Conservation (phyloP, 2,329 filamentous ascomycete species). For the Chrysosporium keratinophilum region DNA sequence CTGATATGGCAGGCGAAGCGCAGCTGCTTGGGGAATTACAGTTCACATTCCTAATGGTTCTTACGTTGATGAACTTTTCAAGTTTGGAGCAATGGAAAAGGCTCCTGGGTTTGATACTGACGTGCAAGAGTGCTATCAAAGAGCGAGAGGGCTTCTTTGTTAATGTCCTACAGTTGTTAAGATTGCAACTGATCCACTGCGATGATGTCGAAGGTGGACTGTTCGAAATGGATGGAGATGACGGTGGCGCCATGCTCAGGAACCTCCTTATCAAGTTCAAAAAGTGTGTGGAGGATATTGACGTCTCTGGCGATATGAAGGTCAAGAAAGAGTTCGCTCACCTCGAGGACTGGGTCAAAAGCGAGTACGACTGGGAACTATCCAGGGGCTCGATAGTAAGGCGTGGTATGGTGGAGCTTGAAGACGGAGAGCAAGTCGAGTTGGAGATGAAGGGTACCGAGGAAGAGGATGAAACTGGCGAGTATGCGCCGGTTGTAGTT, state of each 20-base stretch:
- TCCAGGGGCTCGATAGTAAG: constrained; percentile 43
- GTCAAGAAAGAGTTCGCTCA: constrained; percentile 46
- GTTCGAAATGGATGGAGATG: constrained; percentile 47
- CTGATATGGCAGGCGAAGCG: constrained; percentile 23
- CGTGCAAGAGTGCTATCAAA: constrained; percentile 43
- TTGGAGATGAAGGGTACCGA: constrained; percentile 47
- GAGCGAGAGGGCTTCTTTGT: constrained; percentile 43
- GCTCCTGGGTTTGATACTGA: constrained; percentile 47
- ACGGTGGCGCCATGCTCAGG: constrained; percentile 45
- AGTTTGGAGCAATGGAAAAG: constrained; percentile 58
- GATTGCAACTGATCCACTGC: constrained; percentile 46
- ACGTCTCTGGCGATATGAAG: constrained; percentile 23
- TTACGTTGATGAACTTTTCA: constrained; percentile 56
- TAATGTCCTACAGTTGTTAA: constrained; percentile 41
- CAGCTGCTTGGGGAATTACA: constrained; percentile 50
- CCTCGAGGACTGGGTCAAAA: constrained; percentile 45
- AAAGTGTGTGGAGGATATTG: constrained; percentile 33
- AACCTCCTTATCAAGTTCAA: constrained; percentile 45
- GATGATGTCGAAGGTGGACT: constrained; percentile 51
- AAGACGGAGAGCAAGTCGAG: constrained; percentile 54
- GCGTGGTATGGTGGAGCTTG: constrained; percentile 49
- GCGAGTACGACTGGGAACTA: constrained; percentile 50
- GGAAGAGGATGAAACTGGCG: constrained; percentile 53
- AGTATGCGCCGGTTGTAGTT: constrained; percentile 54
- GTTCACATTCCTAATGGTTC: constrained; percentile 52